Evolutionary conservation across 805 yeast genomes (phyloP).

Genomic region (Pichia phayaonensis): DNA sequence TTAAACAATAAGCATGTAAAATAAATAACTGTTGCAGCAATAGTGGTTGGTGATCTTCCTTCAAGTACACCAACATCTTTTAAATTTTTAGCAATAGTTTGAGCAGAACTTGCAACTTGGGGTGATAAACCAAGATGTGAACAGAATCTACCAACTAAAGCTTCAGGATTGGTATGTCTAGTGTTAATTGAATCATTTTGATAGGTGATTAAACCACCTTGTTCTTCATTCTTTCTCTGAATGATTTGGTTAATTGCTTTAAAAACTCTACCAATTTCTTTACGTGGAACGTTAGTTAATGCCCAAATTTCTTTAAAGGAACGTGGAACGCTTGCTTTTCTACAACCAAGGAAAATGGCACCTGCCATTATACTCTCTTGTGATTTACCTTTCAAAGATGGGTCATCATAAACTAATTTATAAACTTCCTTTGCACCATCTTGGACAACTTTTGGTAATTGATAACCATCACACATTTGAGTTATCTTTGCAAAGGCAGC

Average conservation of each 20-base stretch:
- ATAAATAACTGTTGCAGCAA: conserved; percentile 95
- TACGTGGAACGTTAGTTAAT: conserved; percentile 84
- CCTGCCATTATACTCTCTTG: conserved; percentile 96
- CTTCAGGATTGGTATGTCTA: conserved; percentile 87
- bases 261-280: conserved; percentile 89
- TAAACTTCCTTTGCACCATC: conserved; percentile 97
- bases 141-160: conserved; percentile 90
- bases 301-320: conserved; percentile 96
- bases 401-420: conserved; percentile 82
- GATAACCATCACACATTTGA: conserved; percentile 95
- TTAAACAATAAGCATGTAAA: conserved; percentile 89
- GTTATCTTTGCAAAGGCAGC: conserved; percentile 87
- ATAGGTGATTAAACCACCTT: conserved; percentile 35
- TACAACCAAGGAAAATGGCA: conserved; percentile 87
- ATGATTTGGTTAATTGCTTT: conserved; percentile 63
- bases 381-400: conserved; percentile 79
- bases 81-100: conserved; percentile 81
- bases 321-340: conserved; percentile 89
- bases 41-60: conserved; percentile 94
- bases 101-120: conserved; percentile 86
- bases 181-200: conserved; percentile 49
- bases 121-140: conserved; percentile 85
- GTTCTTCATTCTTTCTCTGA: conserved; percentile 45
- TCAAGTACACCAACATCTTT: conserved; percentile 90
- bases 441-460: conserved; percentile 88